Conservation (phyloP, 208 protist species). For the Strigomonas galati region DNA sequence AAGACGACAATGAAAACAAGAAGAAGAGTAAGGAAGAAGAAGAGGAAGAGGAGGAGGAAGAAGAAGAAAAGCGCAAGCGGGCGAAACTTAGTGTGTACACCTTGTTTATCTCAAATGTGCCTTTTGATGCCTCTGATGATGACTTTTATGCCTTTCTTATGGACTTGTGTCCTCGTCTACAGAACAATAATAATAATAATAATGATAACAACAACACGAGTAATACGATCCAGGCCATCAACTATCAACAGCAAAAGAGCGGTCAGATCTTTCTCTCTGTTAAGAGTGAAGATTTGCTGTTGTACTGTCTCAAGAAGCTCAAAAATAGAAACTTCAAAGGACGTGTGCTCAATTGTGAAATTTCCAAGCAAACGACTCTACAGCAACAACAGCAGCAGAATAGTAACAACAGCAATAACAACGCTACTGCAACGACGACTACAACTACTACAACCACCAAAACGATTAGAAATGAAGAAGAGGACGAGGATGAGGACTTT, state of each 20-base stretch:
- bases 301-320: conserved; percentile 54
- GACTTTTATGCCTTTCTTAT: conserved; percentile 69
- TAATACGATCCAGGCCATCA: not conserved
- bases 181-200: conserved; percentile 73
- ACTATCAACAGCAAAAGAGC: conserved; percentile 40
- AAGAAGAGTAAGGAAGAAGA: not conserved
- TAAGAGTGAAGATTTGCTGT: conserved; percentile 40
- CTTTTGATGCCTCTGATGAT: conserved; percentile 73
- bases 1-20: not conserved
- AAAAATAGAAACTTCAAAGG: conserved; percentile 3
- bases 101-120: conserved; percentile 87
- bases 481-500: conserved; percentile 22
- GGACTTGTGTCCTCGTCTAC: conserved; percentile 85
- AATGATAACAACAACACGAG: not conserved
- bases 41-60: conserved; percentile 13
- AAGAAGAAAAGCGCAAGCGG: conserved; percentile 3
- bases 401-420: too few relatives aligned
- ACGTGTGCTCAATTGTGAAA: not conserved
- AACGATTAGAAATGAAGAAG: not conserved
- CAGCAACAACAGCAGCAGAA: conserved; percentile 42
- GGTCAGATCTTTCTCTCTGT: conserved; percentile 95
- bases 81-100: conserved; percentile 42
- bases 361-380: conserved; percentile 8
- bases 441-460: not conserved
- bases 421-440: not conserved